phyloP scores from a whole-genome alignment of 176 grass and related monocot species.

The Microstegium vimineum region DNA sequence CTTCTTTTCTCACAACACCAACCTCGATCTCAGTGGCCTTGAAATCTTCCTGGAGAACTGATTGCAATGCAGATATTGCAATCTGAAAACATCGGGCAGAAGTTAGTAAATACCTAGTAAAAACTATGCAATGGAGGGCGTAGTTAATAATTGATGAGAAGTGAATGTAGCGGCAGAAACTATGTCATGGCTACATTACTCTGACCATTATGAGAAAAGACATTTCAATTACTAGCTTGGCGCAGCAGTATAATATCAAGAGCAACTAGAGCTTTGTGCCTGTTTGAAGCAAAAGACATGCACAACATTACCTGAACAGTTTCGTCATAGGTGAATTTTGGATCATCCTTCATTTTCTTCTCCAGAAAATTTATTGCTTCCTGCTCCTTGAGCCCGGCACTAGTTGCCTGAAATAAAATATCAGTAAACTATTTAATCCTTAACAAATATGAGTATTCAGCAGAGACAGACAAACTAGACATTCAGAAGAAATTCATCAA shows the following conservation, averaged over 20 bases:
- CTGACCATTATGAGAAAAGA: too few species aligned
- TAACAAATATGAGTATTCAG: neutral
- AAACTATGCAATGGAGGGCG: too few species aligned
- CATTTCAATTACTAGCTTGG: neutral
- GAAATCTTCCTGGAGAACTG: slow-evolving; percentile 95
- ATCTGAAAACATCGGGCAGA: slow-evolving; percentile 38
- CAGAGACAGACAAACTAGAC: neutral
- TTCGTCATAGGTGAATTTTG: slow-evolving; percentile 74
- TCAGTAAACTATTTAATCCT: neutral
- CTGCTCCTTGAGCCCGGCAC: slow-evolving; percentile 98
- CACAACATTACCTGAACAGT: slow-evolving; percentile 63
- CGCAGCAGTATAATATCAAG: neutral
- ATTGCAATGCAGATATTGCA: slow-evolving; percentile 91
- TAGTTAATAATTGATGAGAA: too few species aligned
- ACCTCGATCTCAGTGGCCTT: slow-evolving; percentile 94
- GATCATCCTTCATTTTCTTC: slow-evolving; percentile 99
- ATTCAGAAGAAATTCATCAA: neutral
- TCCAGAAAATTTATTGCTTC: slow-evolving; percentile 99
- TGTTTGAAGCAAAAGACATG: neutral
- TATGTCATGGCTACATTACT: neutral
- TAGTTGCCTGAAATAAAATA: slow-evolving; percentile 67
- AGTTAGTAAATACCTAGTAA: slow-evolving; percentile 6
- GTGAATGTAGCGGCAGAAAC: neutral
- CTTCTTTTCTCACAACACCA: slow-evolving; percentile 74
- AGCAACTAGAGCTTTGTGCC: neutral